Conservation (phyloP, 345 rosid genomes). For the Heritiera fomes region DNA sequence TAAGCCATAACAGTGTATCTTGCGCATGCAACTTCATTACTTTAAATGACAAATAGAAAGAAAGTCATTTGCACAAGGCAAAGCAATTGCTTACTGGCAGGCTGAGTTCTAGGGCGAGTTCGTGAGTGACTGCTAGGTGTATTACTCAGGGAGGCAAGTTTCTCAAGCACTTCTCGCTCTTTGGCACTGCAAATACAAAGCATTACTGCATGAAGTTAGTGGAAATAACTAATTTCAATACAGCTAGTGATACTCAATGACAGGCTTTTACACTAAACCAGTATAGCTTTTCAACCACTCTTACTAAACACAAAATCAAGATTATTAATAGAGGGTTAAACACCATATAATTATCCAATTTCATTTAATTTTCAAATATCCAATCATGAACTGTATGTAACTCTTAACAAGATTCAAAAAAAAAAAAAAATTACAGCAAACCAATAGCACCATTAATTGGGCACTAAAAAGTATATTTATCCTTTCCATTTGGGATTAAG, state of each 20-base stretch:
- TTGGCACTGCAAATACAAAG: slow-evolving; percentile 50
- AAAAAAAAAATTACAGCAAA: background rate
- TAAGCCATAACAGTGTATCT: background rate
- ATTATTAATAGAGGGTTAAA: background rate
- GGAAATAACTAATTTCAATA: background rate
- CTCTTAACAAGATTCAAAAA: background rate
- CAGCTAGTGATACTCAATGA: background rate
- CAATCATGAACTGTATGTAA: background rate
- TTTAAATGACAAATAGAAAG: background rate
- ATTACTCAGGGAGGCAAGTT: slow-evolving; percentile 66
- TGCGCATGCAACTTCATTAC: background rate
- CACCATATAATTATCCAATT: background rate
- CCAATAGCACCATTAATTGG: background rate
- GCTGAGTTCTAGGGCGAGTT: slow-evolving; percentile 59
- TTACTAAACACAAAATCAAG: background rate
- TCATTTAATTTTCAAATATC: background rate
- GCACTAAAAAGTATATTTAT: background rate
- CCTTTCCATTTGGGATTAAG: background rate
- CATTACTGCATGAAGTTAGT: background rate
- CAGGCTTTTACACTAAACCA: background rate
- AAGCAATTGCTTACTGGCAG: slow-evolving; percentile 50
- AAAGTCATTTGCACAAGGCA: slow-evolving; percentile 17
- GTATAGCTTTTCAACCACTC: background rate
- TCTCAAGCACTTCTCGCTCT: slow-evolving; percentile 88
- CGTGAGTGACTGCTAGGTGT: slow-evolving; percentile 42